Evolutionary conservation across 164 flowering plant genomes (phyloP).

Genomic region (Liquidambar formosana): DNA sequence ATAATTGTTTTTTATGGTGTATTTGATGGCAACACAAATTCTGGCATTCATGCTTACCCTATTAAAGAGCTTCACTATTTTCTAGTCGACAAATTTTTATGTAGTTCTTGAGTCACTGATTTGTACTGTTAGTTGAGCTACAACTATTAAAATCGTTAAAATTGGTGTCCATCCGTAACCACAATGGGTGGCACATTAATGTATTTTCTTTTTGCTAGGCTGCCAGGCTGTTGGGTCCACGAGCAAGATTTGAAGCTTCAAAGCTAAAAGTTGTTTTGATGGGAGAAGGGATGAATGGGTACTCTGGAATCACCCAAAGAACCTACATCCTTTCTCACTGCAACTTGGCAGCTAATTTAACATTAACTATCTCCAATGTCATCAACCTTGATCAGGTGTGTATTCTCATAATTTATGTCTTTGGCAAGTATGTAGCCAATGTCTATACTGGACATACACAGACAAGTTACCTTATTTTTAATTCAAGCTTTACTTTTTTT

Average conservation of each 20-base stretch:
- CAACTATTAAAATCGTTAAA: not conserved
- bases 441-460: not conserved
- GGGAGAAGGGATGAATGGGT: conserved; percentile 46
- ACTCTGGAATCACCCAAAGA: conserved; percentile 59
- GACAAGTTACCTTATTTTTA: not conserved
- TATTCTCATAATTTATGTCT: not conserved
- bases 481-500: no score
- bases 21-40: no score
- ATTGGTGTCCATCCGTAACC: no score
- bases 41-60: no score
- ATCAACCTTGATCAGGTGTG: conserved; percentile 78
- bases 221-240: conserved; percentile 70
- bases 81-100: no score
- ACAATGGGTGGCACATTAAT: not conserved
- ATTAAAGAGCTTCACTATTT: no score
- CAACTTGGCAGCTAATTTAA: conserved; percentile 84
- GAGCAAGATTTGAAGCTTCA: conserved; percentile 81
- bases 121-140: not conserved
- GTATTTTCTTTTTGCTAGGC: conserved; percentile 39
- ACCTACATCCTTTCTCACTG: conserved; percentile 86
- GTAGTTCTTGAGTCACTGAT: no score
- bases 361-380: conserved; percentile 68
- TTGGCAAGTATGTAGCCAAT: not conserved
- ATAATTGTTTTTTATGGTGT: no score
- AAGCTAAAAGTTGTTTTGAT: conserved; percentile 68